These are phyloP conservation scores for Solanum chmielewskii DNA, from an alignment of 257 asterid species.

Conservation along the genomic window DNA sequence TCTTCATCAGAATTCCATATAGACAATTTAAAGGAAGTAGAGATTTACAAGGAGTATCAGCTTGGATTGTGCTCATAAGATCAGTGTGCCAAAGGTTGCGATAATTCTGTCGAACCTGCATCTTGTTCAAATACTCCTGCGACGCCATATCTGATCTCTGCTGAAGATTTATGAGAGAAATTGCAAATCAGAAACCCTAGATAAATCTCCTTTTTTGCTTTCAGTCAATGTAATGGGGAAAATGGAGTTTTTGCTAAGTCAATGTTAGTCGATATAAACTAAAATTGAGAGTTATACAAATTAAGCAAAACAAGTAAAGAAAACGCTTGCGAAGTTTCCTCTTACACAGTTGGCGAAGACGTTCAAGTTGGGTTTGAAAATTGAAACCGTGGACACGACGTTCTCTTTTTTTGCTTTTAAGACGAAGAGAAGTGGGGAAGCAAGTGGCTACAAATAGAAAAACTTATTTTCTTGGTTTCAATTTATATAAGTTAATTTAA, in stretches of 20 bases:
- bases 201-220: not conserved
- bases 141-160: conserved; percentile 36
- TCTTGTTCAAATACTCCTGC: conserved; percentile 63
- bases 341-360: not conserved
- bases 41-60: conserved; percentile 68
- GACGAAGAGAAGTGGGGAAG: not conserved
- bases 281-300: not conserved
- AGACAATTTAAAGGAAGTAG: not conserved
- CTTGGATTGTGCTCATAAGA: conserved; percentile 65
- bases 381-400: not conserved
- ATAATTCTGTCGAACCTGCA: conserved; percentile 83
- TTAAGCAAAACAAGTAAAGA: not conserved
- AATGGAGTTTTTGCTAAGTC: not conserved
- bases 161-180: not conserved
- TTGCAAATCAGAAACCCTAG: not conserved
- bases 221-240: not conserved
- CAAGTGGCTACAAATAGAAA: not conserved
- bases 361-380: not conserved
- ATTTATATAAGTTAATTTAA: not conserved
- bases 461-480: no score
- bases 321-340: not conserved
- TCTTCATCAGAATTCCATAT: not conserved
- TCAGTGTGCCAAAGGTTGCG: conserved; percentile 98
- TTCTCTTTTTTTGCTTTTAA: not conserved
- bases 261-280: not conserved